Percentiles rank a stretch among this genome's conserved stretches.
Evolutionary conservation across 805 yeast species (phyloP).

Genomic region (Candida ponderosae): DNA sequence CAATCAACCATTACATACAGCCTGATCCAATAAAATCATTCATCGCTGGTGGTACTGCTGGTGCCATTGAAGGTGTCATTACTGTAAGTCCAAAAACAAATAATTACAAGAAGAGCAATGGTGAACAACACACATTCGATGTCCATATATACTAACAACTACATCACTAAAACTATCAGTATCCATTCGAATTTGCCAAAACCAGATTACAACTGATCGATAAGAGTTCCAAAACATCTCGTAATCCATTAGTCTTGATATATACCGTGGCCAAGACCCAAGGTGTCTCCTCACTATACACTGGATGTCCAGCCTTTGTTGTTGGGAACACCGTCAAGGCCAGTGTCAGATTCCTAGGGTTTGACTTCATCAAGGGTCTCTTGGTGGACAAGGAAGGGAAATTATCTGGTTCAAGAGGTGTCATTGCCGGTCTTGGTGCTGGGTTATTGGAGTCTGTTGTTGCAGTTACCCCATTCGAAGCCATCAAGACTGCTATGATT

Average conservation of each 20-base stretch:
- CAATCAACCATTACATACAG: not conserved
- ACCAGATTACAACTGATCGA: slow-evolving; percentile 82
- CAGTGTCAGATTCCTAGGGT: slow-evolving; percentile 89
- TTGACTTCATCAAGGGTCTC: slow-evolving; percentile 74
- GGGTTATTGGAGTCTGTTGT: slow-evolving; percentile 86
- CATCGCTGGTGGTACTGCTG: slow-evolving; percentile 94
- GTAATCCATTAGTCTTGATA: slow-evolving; percentile 81
- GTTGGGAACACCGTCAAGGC: slow-evolving; percentile 96
- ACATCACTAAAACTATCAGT: slow-evolving; percentile 20
- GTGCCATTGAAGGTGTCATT: slow-evolving; percentile 87
- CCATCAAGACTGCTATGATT: slow-evolving; percentile 90
- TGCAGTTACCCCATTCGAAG: slow-evolving; percentile 96
- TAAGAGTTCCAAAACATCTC: slow-evolving; percentile 53
- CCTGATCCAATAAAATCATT: slow-evolving; percentile 74
- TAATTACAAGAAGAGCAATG: too few relatives aligned
- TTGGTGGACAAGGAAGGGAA: slow-evolving; percentile 81
- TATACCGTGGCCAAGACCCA: slow-evolving; percentile 67
- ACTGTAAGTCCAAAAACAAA: slow-evolving; percentile 47
- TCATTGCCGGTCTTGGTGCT: slow-evolving; percentile 95
- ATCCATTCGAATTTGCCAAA: slow-evolving; percentile 96
- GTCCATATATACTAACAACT: not conserved
- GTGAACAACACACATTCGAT: too few relatives aligned
- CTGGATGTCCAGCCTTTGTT: slow-evolving; percentile 95
- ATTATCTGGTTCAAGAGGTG: slow-evolving; percentile 84
- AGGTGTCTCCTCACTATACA: slow-evolving; percentile 74